These are phyloP conservation scores for Tardiomyces blankii DNA, from an alignment of 1,139 yeast species.

Conservation along the genomic window DNA sequence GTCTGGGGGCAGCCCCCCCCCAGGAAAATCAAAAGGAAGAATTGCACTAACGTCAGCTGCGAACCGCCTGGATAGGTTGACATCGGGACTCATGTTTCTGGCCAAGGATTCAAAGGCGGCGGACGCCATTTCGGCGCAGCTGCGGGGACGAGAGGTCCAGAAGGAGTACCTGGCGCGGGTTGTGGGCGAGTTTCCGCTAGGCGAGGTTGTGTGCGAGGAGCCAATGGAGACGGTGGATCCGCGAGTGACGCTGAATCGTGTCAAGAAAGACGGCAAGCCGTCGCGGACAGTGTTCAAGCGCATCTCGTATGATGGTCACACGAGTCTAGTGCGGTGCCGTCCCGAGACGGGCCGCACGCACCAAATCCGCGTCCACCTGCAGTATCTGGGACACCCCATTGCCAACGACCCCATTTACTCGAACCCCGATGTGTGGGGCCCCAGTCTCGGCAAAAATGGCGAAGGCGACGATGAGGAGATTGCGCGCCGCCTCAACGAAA, in stretches of 20 bases:
- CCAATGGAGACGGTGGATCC: slow-evolving; percentile 71
- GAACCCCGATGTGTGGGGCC: slow-evolving; percentile 64
- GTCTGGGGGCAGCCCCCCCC: no score
- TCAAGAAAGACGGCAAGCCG: slow-evolving; percentile 59
- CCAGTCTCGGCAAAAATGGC: slow-evolving; percentile 42
- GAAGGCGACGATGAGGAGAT: slow-evolving; percentile 36
- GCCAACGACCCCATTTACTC: slow-evolving; percentile 90
- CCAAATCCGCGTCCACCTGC: slow-evolving; percentile 87
- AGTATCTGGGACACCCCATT: slow-evolving; percentile 77
- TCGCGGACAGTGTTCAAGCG: slow-evolving; percentile 41
- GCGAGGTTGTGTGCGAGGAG: slow-evolving; percentile 43
- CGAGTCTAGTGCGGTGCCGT: slow-evolving; percentile 68
- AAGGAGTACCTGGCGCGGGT: slow-evolving; percentile 87
- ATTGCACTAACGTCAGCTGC: slow-evolving; percentile 37
- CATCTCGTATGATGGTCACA: slow-evolving; percentile 46
- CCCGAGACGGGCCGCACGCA: slow-evolving; percentile 93
- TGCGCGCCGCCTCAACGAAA: slow-evolving; percentile 37
- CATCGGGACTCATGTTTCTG: slow-evolving; percentile 90
- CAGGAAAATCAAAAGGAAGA: slow-evolving; percentile 10
- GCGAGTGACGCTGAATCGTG: slow-evolving; percentile 63
- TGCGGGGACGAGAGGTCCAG: slow-evolving; percentile 61
- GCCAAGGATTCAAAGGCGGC: slow-evolving; percentile 81
- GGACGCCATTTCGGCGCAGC: slow-evolving; percentile 59
- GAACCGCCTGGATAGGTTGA: slow-evolving; percentile 79
- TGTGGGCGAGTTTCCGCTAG: slow-evolving; percentile 65